Conservation (phyloP, 2,329 filamentous ascomycete species). For the Exophiala lecanii-corni region DNA sequence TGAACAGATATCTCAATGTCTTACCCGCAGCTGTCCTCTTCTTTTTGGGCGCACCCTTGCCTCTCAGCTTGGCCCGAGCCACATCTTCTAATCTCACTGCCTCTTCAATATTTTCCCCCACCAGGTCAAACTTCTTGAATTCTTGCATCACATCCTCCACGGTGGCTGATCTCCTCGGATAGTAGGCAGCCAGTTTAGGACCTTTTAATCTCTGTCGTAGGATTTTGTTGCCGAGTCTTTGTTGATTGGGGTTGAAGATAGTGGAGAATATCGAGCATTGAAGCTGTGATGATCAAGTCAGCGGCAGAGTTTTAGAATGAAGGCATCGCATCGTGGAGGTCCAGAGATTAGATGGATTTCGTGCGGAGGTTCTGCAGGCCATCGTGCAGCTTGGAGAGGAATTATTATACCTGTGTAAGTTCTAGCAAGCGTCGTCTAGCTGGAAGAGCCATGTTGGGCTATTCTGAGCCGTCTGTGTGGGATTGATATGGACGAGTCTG, state of each 20-base stretch:
- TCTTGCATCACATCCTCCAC: slow-evolving; percentile 68
- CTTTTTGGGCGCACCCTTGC: slow-evolving; percentile 87
- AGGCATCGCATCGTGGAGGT: no score
- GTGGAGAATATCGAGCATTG: slow-evolving; percentile 91
- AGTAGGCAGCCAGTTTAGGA: slow-evolving; percentile 80
- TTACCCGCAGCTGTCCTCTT: slow-evolving; percentile 58
- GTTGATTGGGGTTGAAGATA: slow-evolving; percentile 78
- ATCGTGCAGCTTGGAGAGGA: not conserved
- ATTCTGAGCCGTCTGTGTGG: no score
- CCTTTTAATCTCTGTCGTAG: slow-evolving; percentile 82
- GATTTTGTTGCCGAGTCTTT: slow-evolving; percentile 86
- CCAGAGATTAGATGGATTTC: no score
- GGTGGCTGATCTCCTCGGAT: slow-evolving; percentile 69
- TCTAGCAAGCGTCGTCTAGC: slow-evolving; percentile 23
- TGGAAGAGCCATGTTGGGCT: slow-evolving; percentile 17
- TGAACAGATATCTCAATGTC: slow-evolving; percentile 6
- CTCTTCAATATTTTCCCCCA: slow-evolving; percentile 70
- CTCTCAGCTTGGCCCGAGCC: slow-evolving; percentile 62
- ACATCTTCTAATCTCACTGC: slow-evolving; percentile 74
- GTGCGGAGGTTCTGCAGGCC: no score
- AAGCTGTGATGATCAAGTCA: slow-evolving; percentile 61
- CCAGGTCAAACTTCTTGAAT: slow-evolving; percentile 60
- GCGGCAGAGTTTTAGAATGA: no score
- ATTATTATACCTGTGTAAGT: slow-evolving; percentile 23
- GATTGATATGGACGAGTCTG: no score